Evolutionary conservation across 208 protist species (phyloP), one percentile per base, ranked within the genome.

Genomic region (Crithidia thermophila): DNA sequence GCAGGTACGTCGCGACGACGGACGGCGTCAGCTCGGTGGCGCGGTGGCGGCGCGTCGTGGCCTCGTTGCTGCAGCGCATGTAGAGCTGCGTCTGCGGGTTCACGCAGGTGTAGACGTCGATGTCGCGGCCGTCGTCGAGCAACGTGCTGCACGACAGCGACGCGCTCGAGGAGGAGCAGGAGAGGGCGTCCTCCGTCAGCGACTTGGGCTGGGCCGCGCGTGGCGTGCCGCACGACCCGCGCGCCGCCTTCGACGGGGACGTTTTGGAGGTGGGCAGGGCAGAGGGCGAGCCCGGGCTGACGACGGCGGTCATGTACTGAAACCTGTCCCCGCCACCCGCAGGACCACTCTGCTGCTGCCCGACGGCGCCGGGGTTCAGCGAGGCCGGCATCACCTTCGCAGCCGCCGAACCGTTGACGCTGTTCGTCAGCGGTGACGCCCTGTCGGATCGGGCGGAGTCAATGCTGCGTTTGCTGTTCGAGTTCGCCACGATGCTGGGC

Each of bases 41-140:
- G 40, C 68, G 65, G 47, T 81, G 81, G 4, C 77, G 81, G 31
- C 62, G 67, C 67, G 73, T 31, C 0, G 72, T 84, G 14, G 74
- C 68, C 51, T 87, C 81, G 68, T 81, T 70, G 47, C 74, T 77
- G 56, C 81, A 87, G 18, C 77, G 72, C 39, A 84, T 47, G 65
- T 87, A 87, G 18, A 87, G 58, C 77, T 84, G 81, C 30, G 34
- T 53, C 67, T 82, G 76, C 42, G 59, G 72, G 18, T 67, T 81
- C 40, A 84, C 61, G 58, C 77, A 87, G 11, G 81, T 84, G 81
- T 84, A 87, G 21, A 77, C 73, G 60, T 87, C 81, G 59, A 87
- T 75, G 66, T 79, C 53, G 25, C 66, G 60, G 39, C 71, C 64
- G 7, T 66, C 67, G 4, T 81, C 72, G 45, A 86, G 47, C 46